Evolutionary conservation across 768 basidiomycete genomes (phyloP), one percentile per base, ranked within the genome.

Genomic region (Tricholoma bakamatsutake): DNA sequence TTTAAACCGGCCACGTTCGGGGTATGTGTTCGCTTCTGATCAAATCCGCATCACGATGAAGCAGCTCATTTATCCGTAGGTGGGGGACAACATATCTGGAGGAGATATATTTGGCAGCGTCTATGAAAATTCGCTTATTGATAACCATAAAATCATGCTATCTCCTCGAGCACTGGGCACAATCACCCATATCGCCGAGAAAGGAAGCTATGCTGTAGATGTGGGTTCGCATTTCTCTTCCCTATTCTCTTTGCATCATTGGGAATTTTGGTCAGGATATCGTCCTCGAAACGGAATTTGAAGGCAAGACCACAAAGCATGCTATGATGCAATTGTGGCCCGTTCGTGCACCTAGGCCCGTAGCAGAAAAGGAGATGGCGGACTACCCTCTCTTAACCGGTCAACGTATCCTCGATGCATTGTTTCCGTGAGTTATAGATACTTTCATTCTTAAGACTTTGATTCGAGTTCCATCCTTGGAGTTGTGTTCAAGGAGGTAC

Each of bases 281-380:
- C 51, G 90, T 99, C 18, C 76, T 98, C 48, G 97, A 99, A 73
- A 98, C 96, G 6, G 97, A 98, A 67, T 98, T 99, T 66, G 86
- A 98, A 59, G 97, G 96, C 61, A 93, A 94, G 75, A 87, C 79
- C 37, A 89, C 93, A 12, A 81, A 94, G 64, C 96, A 98, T 69
- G 87, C 90, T 15, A 86, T 99, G 84, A 90, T 97, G 91, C 97
- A 99, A 67, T 77, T 96, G 31, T 99, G 97, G 97, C 97, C 97
- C 61, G 97, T 99, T 58, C 92, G 97, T 66, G 97, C 96, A 17
- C 94, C 97, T 50, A 84, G 97, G 54, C 97, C 97, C 10, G 89
- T 93, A 27, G 77, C 90, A n/a, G 92, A 98, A 76, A 98, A 98
- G 73, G 82, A 89, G 65, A 95, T 90, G 3, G 95, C 96, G 55